Conservation (phyloP, 2,329 filamentous ascomycete species). For the Aspergillus sp. region DNA sequence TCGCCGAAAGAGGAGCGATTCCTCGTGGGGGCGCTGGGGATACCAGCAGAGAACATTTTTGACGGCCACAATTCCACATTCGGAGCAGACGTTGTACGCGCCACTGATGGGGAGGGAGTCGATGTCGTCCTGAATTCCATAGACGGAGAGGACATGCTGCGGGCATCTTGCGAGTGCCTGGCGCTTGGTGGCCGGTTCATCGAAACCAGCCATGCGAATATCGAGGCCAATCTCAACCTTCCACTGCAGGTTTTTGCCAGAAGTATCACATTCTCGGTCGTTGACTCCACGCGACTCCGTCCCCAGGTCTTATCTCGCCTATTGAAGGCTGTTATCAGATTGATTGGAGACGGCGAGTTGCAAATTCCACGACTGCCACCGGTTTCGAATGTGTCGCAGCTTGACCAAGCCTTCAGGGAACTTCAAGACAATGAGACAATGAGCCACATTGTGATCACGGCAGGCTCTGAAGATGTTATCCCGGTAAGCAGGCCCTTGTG, state of each 20-base stretch:
- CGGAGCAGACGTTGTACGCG: conserved; percentile 8
- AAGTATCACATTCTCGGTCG: neutral
- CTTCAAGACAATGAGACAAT: conserved; percentile 1
- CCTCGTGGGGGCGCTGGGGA: conserved; percentile 3
- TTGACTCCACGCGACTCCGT: neutral
- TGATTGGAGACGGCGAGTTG: neutral
- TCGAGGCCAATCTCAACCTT: conserved; percentile 10
- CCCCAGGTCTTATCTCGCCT: neutral
- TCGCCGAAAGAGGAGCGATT: conserved; percentile 5
- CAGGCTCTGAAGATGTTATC: conserved; percentile 1
- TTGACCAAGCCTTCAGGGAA: neutral
- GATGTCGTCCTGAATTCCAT: conserved; percentile 15
- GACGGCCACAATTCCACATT: conserved; percentile 16
- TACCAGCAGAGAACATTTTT: conserved; percentile 26
- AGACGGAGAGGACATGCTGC: conserved; percentile 7
- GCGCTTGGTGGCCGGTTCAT: conserved; percentile 35
- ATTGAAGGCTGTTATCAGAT: neutral
- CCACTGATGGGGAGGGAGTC: conserved; percentile 6
- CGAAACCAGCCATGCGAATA: conserved; percentile 39
- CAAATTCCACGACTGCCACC: neutral
- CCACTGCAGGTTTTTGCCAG: conserved; percentile 1
- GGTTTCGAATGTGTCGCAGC: neutral
- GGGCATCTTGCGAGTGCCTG: conserved; percentile 9
- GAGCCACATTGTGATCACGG: neutral
- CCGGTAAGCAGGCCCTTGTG: neutral